Base-by-base conservation (phyloP, 306 rosid genomes). In the Adenanthera pavonina region DNA sequence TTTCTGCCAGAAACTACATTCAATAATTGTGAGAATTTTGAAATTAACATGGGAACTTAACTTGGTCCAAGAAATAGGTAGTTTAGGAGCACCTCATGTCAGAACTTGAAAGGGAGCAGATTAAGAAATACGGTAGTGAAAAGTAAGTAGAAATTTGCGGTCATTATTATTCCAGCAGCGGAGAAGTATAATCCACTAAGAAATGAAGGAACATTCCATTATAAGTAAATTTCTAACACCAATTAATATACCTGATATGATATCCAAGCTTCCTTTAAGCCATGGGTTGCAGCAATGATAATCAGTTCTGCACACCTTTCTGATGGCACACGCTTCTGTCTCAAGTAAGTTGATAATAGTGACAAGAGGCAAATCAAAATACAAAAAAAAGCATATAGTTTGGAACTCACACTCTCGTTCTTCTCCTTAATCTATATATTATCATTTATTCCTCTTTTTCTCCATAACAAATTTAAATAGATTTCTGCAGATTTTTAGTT, bases 181-280 rank as follows among this genome's bases (percentile, higher is more conserved):
- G 46, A 64, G 46, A 35, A 5, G 70, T 36, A 13, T 34, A 62
- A 62, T 34, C 19, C 65, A 59, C 65, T 25, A 59, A 3, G 35
- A 59, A 59, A 59, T 51, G 56, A 15, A 51, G 53, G 17, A 3
- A 41, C 25, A 75, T 38, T 69, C 52, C 36, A 64, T 49, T 57
- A 47, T 16, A 78, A 71, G 56, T 57, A 40, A 72, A 62, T 56
- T 72, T 60, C 66, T 53, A 72, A 79, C 81, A 49, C 20, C 57
- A 74, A 84, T 79, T 78, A 34, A 51, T 71, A 75, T 88, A 95
- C 99, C 97, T 93, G 98, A 87, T 81, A 70, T 74, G 99, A 92
- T 88, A 95, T 95, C 99, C 99, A 95, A 84, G 85, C 99, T 92
- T 95, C 99, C 81, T 92, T 95, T 46, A 95, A 86, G 80, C 87